phyloP scores from a whole-genome alignment of 1,284 basidiomycete genomes.

The Volvariella volvacea region DNA sequence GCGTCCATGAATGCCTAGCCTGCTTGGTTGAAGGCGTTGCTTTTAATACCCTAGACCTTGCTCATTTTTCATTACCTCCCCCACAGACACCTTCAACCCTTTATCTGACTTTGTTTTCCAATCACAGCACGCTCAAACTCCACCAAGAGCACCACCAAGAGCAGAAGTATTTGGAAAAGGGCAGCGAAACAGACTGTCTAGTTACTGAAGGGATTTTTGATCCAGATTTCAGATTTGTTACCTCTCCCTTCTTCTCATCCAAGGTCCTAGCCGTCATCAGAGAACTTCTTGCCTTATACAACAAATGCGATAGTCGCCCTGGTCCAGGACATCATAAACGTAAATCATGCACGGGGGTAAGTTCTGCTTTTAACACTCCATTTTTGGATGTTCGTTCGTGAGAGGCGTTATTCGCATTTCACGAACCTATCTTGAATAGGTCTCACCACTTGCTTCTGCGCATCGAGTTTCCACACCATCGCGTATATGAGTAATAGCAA shows the following conservation, averaged over 20 bases:
- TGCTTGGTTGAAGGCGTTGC: too few relatives aligned
- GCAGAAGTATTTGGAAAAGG: too few relatives aligned
- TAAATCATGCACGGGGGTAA: conserved; percentile 21
- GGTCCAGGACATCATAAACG: conserved; percentile 26
- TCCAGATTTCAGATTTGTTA: conserved; percentile 41
- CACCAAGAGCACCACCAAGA: too few relatives aligned
- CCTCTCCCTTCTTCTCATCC: conserved; percentile 50
- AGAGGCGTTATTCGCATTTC: conserved; percentile 57
- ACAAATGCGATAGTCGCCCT: conserved; percentile 38
- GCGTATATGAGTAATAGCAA: conserved; percentile 28
- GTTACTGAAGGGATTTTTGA: conserved; percentile 46
- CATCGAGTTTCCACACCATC: conserved; percentile 48
- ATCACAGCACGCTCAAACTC: too few relatives aligned
- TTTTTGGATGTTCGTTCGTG: background rate
- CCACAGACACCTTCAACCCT: too few relatives aligned
- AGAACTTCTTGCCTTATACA: conserved; percentile 45
- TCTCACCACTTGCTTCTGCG: conserved; percentile 55
- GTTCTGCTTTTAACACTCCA: conserved; percentile 11
- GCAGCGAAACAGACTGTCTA: too few relatives aligned
- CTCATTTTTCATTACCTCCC: too few relatives aligned
- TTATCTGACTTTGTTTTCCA: too few relatives aligned
- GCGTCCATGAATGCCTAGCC: too few relatives aligned
- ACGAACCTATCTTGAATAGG: conserved; percentile 60
- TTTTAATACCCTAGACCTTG: too few relatives aligned
- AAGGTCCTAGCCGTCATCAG: conserved; percentile 39